These are phyloP conservation scores for Coemansia javaensis DNA, from an alignment of 192 early-diverging fungal species.

Conservation along the genomic window DNA sequence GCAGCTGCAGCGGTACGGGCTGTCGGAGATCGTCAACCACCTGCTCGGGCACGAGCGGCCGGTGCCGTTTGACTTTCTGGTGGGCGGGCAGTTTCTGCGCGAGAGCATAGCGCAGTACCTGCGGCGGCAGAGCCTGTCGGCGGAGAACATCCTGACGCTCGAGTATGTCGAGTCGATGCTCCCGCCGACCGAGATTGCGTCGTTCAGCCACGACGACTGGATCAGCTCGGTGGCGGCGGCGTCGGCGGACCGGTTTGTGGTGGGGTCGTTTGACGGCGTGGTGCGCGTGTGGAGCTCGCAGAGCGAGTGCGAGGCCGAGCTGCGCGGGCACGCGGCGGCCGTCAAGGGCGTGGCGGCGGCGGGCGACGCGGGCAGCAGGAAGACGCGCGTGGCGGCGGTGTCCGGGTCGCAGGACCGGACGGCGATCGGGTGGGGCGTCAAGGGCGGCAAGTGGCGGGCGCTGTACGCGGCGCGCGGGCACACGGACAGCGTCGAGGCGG, in stretches of 20 bases:
- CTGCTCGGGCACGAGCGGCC: constrained; percentile 61
- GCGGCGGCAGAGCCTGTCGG: constrained; percentile 49
- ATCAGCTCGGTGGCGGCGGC: constrained; percentile 64
- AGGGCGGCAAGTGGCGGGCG: constrained; percentile 35
- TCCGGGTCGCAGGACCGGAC: constrained; percentile 65
- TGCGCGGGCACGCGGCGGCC: constrained; percentile 64
- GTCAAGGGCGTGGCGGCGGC: constrained; percentile 72
- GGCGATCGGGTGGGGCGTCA: constrained; percentile 61
- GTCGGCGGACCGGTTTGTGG: constrained; percentile 52
- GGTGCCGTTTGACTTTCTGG: constrained; percentile 89
- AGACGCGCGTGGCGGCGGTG: constrained; percentile 44
- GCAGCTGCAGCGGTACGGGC: constrained; percentile 75
- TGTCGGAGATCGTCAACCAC: constrained; percentile 94
- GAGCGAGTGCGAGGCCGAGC: constrained; percentile 60
- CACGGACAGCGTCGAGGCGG: constrained; percentile 71
- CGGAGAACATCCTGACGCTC: constrained; percentile 77
- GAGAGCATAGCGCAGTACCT: constrained; percentile 72
- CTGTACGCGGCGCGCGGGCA: constrained; percentile 76
- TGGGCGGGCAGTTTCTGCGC: constrained; percentile 86
- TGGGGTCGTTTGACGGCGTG: constrained; percentile 79
- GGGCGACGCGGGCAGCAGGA: constrained; percentile 36
- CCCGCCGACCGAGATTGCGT: constrained; percentile 72
- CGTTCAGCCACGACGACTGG: constrained; percentile 94
- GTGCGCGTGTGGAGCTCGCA: constrained; percentile 80
- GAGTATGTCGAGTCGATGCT: constrained; percentile 93